Conservation (phyloP, 805 yeast genomes). For the Spathaspora boniae region DNA sequence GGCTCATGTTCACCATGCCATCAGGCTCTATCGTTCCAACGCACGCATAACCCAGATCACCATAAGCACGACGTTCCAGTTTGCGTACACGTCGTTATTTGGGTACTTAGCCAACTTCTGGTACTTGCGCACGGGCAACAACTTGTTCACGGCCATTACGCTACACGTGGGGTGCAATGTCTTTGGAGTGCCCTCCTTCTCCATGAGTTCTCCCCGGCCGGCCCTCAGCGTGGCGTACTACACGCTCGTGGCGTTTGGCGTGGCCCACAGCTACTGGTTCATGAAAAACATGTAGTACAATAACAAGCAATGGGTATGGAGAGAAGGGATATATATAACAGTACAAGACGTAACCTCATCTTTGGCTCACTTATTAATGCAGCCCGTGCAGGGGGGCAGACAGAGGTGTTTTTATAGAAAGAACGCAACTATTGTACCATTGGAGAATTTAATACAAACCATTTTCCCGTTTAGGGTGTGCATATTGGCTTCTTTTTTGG, state of each 20-base stretch:
- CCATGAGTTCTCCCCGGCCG: slow-evolving; percentile 13
- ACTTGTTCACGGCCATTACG: slow-evolving; percentile 52
- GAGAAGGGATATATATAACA: too few relatives aligned
- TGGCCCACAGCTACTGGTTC: too few relatives aligned
- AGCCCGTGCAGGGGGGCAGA: too few relatives aligned
- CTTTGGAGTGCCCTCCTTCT: slow-evolving; percentile 58
- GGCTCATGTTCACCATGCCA: slow-evolving; percentile 78
- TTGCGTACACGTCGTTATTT: slow-evolving; percentile 63
- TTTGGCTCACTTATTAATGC: too few relatives aligned
- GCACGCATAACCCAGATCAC: slow-evolving; percentile 26
- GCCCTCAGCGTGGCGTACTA: slow-evolving; percentile 11
- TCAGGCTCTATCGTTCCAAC: slow-evolving; percentile 36
- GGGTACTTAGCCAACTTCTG: slow-evolving; percentile 63
- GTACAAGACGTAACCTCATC: too few relatives aligned
- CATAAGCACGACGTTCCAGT: slow-evolving; percentile 47
- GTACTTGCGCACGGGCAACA: slow-evolving; percentile 45
- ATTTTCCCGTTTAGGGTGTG: too few relatives aligned
- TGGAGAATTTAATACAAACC: too few relatives aligned
- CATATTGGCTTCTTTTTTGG: too few relatives aligned
- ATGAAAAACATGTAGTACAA: too few relatives aligned
- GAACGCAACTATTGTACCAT: too few relatives aligned
- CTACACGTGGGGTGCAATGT: slow-evolving; percentile 69
- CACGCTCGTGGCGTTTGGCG: slow-evolving; percentile 10
- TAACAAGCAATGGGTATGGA: too few relatives aligned
- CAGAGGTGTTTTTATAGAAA: too few relatives aligned